phyloP scores from a whole-genome alignment of 2,329 filamentous ascomycete species.

The Penicillium sp. region DNA sequence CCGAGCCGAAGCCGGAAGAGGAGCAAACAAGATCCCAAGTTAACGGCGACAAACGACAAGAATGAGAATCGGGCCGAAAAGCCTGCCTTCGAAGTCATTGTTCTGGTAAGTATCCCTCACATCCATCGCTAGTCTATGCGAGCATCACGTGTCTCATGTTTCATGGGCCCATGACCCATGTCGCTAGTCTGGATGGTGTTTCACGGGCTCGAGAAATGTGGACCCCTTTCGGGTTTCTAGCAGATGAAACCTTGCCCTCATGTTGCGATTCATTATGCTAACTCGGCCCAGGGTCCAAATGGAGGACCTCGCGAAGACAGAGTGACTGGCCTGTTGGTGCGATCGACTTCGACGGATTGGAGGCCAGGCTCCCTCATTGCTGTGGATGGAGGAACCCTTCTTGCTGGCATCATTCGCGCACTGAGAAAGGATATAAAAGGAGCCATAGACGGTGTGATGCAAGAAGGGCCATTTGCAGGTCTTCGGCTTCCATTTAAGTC shows the following conservation, averaged over 20 bases:
- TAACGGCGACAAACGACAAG: background rate
- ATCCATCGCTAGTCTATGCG: conserved; percentile 10
- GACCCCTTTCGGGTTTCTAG: conserved; percentile 17
- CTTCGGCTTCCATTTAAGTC: conserved; percentile 70
- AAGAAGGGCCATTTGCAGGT: conserved; percentile 78
- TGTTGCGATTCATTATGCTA: conserved; percentile 25
- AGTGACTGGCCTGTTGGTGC: conserved; percentile 85
- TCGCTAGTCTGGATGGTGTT: background rate
- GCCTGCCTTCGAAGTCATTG: conserved; percentile 71
- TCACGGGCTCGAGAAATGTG: background rate
- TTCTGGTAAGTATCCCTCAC: conserved; percentile 64
- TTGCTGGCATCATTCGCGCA: conserved; percentile 81
- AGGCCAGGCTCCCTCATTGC: conserved; percentile 79
- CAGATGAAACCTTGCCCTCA: conserved; percentile 16
- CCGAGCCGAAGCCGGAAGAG: background rate
- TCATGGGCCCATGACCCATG: background rate
- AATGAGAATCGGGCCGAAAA: conserved; percentile 25
- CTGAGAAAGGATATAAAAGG: conserved; percentile 56
- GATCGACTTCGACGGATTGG: conserved; percentile 80
- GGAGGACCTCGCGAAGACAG: conserved; percentile 91
- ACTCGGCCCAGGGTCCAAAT: conserved; percentile 71
- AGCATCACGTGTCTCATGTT: conserved; percentile 9
- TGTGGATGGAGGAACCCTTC: conserved; percentile 91
- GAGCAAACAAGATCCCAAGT: background rate
- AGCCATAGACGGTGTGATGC: conserved; percentile 32